These are phyloP conservation scores for Aspergillus nidulans DNA, from an alignment of 495 filamentous ascomycete species.

Conservation along the genomic window DNA sequence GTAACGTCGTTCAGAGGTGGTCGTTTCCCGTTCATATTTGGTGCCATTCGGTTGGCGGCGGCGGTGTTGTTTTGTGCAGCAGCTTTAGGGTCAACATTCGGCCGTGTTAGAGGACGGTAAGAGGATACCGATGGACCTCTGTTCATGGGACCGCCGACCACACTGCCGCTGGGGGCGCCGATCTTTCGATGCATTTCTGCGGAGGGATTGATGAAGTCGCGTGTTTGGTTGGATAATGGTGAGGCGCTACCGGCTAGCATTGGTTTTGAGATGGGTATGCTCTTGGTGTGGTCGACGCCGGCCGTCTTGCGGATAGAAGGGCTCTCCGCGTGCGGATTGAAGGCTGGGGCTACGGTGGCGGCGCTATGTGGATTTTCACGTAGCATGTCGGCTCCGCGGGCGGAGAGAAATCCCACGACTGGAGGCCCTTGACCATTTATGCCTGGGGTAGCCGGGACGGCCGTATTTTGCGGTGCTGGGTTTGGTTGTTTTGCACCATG, in stretches of 20 bases:
- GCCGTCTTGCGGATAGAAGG: slow-evolving; percentile 85
- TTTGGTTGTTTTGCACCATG: slow-evolving; percentile 18
- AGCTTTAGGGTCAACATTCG: slow-evolving; percentile 30
- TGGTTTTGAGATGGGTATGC: slow-evolving; percentile 56
- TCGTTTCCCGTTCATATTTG: slow-evolving; percentile 40
- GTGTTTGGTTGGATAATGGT: slow-evolving; percentile 25
- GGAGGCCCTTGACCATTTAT: slow-evolving; percentile 13
- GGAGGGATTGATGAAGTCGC: slow-evolving; percentile 65
- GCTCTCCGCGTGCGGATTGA: slow-evolving; percentile 79
- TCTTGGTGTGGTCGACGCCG: slow-evolving; percentile 77
- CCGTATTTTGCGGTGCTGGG: slow-evolving; percentile 26
- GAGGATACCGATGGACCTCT: slow-evolving; percentile 38
- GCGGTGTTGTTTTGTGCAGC: slow-evolving; percentile 16
- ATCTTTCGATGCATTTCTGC: slow-evolving; percentile 65
- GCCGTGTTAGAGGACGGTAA: slow-evolving; percentile 42
- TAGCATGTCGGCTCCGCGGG: slow-evolving; percentile 57
- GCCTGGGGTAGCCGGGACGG: slow-evolving; percentile 20
- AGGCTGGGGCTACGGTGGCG: slow-evolving; percentile 49
- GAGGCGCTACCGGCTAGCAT: slow-evolving; percentile 27
- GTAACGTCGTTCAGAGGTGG: slow-evolving; percentile 51
- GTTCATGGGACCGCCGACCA: slow-evolving; percentile 33
- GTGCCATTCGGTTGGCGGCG: slow-evolving; percentile 21
- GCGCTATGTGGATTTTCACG: slow-evolving; percentile 40
- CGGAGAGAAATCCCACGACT: slow-evolving; percentile 70
- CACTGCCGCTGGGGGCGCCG: slow-evolving; percentile 58